Base-by-base conservation (phyloP, 805 yeast species). In the Zygosaccharomyces kombuchaensis region DNA sequence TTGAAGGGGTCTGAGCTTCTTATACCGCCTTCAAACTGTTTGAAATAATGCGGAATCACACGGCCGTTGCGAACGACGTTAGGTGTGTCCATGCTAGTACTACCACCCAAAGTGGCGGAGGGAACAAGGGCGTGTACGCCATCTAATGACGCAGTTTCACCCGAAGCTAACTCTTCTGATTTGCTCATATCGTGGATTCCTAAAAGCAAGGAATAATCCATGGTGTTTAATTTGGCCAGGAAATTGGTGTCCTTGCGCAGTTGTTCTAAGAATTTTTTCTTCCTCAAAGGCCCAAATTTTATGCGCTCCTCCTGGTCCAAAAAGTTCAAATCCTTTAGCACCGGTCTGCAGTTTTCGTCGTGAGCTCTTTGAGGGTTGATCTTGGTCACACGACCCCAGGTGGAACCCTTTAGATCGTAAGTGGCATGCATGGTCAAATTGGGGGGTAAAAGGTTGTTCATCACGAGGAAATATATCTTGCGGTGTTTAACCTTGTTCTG, bases 371-470 rank as follows among this genome's bases (percentile, higher is more conserved):
- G 44, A 25, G 54, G 44, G 12, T 39, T 21, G 4, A 69, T 58
- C 46, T 67, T 63, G 0, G 84, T 88, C 51, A 66, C 68, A 54
- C 95, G 74, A 2, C 97, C 96, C 72, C 85, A 75, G 0, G 95
- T 79, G 0, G 96, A 88, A 1, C 99, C 99, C 63, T 93, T 93
- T 63, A 93, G 75, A 63, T 93, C 99, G 66, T 80, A 93, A 34
- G 89, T 86, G 34, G 77, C 69, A 63, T 89, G 95, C 45, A 91
- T 82, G 51, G 86, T 93, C 40, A 89, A 74, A 59, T 87, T 87
- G 6, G 97, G 95, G 0, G 99, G 98, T 68, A 95, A 93, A 40
- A 93, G 74, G 60, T 93, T 93, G 71, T 93, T 93, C 99, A 93
- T 93, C 27, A 93, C 96, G 44, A 93, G 74, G 56, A 93, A 91